Evolutionary conservation across 2,329 filamentous ascomycete species (phyloP), one percentile per base, ranked within the genome.

Genomic region (Botrytis elliptica): DNA sequence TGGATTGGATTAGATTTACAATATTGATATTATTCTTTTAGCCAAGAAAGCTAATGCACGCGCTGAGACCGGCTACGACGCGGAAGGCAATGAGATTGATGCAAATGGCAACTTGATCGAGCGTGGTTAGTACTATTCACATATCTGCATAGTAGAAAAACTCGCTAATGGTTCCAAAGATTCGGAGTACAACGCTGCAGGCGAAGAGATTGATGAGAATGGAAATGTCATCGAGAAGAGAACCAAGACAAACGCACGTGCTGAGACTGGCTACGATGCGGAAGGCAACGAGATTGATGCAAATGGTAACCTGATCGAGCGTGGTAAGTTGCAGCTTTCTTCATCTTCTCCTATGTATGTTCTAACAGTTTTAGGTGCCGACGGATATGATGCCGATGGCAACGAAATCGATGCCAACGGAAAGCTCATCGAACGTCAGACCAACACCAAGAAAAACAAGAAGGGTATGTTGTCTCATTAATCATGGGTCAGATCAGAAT

Each of bases 271-370:
- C 42, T 75, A 76, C 25, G 75, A 76, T 70, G 75, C 75, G 16
- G 75, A 63, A 3, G 74, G 74, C 46, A 76, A 76, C 18, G 75
- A 76, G 49, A 73, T 75, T 59, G 69, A 63, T 42, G 36, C 2
- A 42, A 63, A 74, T 36, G 68, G 68, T 22, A 36, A 62, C 40
- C 16, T 70, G 6, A 29, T 70, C 22, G 40, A 70, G 55, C 68
- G 68, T 49, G 52, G 63, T 66, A 20, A 46, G 63, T 46, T 6
- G 12, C 25, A 66, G 36, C 22, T 63, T 4, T 18, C 60, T 16
- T n/a, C 3, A 10, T 40, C 22, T 25, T 40, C 14, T n/a, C 36
- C 5, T 40, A 0, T 40, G 1, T 7, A 40, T 3, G 1, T 10
- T 42, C 60, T 63, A 42, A 63, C 22, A 42, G 16, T 18, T 46